These are phyloP conservation scores for Epichloe amarillans DNA, from an alignment of 2,329 filamentous ascomycete genomes.

Conservation along the genomic window DNA sequence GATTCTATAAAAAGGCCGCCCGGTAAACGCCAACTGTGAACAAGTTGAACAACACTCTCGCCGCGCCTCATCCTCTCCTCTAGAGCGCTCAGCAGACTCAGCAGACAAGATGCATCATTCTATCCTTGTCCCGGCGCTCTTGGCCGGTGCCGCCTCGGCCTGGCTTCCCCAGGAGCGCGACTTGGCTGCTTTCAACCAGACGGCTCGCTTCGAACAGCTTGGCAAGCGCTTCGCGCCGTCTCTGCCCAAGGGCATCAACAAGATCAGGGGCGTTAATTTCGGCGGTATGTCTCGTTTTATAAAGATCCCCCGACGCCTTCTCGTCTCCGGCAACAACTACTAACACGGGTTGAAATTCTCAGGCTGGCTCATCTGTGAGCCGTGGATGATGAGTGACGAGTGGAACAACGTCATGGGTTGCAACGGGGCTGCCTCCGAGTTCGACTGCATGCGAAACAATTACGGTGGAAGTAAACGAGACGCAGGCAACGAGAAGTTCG, in stretches of 20 bases:
- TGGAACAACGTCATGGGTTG: slow-evolving; percentile 35
- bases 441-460: slow-evolving; percentile 33
- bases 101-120: slow-evolving; percentile 11
- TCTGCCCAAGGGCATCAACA: slow-evolving; percentile 14
- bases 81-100: too few relatives aligned
- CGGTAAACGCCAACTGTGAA: not conserved
- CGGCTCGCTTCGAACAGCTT: slow-evolving; percentile 17
- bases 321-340: not conserved
- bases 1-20: not conserved
- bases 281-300: slow-evolving; percentile 19
- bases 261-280: slow-evolving; percentile 41
- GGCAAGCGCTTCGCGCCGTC: slow-evolving; percentile 19
- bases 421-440: slow-evolving; percentile 28
- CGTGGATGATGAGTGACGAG: slow-evolving; percentile 33
- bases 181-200: slow-evolving; percentile 20
- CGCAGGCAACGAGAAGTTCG: slow-evolving; percentile 32
- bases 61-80: too few relatives aligned
- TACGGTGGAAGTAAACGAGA: slow-evolving; percentile 12
- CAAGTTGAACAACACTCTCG: too few relatives aligned
- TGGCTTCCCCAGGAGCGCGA: slow-evolving; percentile 20
- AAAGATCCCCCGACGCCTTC: too few relatives aligned
- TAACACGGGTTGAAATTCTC: not conserved
- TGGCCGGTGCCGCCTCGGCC: slow-evolving; percentile 11
- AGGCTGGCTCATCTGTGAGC: slow-evolving; percentile 31
- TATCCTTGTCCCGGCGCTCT: slow-evolving; percentile 11